Evolutionary conservation across 768 basidiomycete species (phyloP).

Genomic region (Termitomyces sp.): DNA sequence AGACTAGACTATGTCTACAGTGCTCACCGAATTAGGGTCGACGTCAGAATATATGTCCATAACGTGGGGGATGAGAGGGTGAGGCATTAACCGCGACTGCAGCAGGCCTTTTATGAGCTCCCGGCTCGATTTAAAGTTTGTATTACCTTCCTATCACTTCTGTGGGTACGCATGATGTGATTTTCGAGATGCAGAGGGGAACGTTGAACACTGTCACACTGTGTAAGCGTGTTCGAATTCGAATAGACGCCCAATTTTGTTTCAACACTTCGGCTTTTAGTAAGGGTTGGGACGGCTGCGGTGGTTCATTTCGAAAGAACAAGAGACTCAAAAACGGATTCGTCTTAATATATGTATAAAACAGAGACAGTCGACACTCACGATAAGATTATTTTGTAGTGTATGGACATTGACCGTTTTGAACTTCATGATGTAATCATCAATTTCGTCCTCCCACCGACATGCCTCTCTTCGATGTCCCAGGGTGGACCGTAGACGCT

Average conservation of each 20-base stretch:
- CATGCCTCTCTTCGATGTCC: constrained; percentile 58
- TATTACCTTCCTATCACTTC: not conserved
- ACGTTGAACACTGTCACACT: not conserved
- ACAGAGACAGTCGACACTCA: not conserved
- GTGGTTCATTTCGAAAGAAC: not conserved
- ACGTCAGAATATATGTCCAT: not conserved
- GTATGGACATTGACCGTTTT: not conserved
- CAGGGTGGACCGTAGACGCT: constrained; percentile 59
- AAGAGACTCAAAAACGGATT: not conserved
- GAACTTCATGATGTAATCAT: constrained; percentile 6
- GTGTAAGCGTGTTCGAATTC: not conserved
- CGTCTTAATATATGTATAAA: not conserved
- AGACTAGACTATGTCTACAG: too few species aligned
- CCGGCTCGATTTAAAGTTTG: not conserved
- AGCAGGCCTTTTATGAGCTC: not conserved
- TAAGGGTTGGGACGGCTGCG: not conserved
- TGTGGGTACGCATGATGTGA: not conserved
- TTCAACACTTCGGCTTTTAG: not conserved
- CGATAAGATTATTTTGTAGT: not conserved
- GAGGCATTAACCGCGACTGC: too few species aligned
- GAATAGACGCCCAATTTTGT: constrained; percentile 1
- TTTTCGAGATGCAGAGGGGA: not conserved
- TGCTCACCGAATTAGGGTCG: not conserved
- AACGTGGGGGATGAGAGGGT: not conserved
- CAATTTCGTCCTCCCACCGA: not conserved